These are phyloP conservation scores for Acer yangbiense DNA, from an alignment of 345 rosid genomes.

Conservation along the genomic window DNA sequence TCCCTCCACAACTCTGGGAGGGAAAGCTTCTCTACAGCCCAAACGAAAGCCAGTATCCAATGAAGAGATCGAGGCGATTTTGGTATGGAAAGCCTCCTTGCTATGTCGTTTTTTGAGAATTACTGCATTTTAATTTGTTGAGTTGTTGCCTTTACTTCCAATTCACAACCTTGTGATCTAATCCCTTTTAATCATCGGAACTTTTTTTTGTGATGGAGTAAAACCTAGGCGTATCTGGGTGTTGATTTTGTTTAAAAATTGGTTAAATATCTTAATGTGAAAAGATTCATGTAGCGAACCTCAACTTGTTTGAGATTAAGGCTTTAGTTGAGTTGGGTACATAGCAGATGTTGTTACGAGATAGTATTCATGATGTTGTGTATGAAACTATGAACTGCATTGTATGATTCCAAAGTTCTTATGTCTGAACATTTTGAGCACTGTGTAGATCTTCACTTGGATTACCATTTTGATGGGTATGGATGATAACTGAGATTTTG, in stretches of 20 bases:
- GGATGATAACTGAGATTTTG: background rate
- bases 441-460: background rate
- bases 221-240: background rate
- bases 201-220: background rate
- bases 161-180: background rate
- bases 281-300: background rate
- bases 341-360: too few species aligned
- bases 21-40: constrained; percentile 91
- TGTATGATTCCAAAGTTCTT: background rate
- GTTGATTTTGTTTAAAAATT: constrained; percentile 6
- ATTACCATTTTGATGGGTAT: background rate
- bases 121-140: constrained; percentile 1
- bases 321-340: background rate
- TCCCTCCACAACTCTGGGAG: constrained; percentile 48
- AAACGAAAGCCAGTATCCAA: constrained; percentile 73
- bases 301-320: background rate
- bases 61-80: constrained; percentile 84
- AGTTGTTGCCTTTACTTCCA: background rate
- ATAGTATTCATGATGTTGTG: background rate
- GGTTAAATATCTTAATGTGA: background rate
- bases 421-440: background rate
- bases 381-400: too few species aligned
- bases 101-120: background rate
- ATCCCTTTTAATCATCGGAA: background rate
- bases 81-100: constrained; percentile 47